A percentile compares a stretch with the other conserved stretches of the same genome.
phyloP scores from a whole-genome alignment of 2,329 filamentous ascomycete genomes.

The Ascochyta rabiei region DNA sequence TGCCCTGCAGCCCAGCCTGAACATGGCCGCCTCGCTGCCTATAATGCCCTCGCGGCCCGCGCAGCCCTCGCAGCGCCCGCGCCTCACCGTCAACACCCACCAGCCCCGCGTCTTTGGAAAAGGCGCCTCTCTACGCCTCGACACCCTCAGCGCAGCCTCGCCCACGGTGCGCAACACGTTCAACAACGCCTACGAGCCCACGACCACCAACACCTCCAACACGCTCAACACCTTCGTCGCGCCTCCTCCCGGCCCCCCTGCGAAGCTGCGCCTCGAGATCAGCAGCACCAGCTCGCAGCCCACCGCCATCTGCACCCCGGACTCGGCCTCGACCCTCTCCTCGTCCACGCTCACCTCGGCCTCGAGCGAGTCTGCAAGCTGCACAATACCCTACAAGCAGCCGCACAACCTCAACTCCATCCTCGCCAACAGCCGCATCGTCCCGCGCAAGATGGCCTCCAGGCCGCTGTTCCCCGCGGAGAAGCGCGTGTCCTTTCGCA shows the following conservation, averaged over 20 bases:
- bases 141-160: slow-evolving; percentile 61
- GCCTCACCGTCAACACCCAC: slow-evolving; percentile 66
- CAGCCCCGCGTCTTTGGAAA: slow-evolving; percentile 59
- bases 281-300: slow-evolving; percentile 35
- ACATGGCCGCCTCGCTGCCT: slow-evolving; percentile 54
- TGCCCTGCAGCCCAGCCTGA: slow-evolving; percentile 38
- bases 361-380: slow-evolving; percentile 46
- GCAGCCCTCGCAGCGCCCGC: slow-evolving; percentile 55
- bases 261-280: slow-evolving; percentile 42
- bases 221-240: slow-evolving; percentile 24
- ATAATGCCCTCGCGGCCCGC: slow-evolving; percentile 45
- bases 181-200: slow-evolving; percentile 62
- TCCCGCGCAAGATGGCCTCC: slow-evolving; percentile 50
- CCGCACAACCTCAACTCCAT: slow-evolving; percentile 55
- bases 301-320: slow-evolving; percentile 40
- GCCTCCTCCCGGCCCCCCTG: slow-evolving; percentile 32
- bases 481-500: slow-evolving; percentile 64
- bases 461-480: slow-evolving; percentile 59
- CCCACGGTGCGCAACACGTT: slow-evolving; percentile 68
- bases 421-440: slow-evolving; percentile 51
- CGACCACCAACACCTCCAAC: slow-evolving; percentile 12
- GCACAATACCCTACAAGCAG: slow-evolving; percentile 53
- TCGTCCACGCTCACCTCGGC: slow-evolving; percentile 51
- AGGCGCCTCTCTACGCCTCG: slow-evolving; percentile 59
- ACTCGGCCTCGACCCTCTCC: slow-evolving; percentile 47